A percentile compares a stretch with the other conserved stretches of the same genome.
These are phyloP conservation scores for Purpureocillium takamizusanense DNA, from an alignment of 2,329 filamentous ascomycete species.

Conservation along the genomic window DNA sequence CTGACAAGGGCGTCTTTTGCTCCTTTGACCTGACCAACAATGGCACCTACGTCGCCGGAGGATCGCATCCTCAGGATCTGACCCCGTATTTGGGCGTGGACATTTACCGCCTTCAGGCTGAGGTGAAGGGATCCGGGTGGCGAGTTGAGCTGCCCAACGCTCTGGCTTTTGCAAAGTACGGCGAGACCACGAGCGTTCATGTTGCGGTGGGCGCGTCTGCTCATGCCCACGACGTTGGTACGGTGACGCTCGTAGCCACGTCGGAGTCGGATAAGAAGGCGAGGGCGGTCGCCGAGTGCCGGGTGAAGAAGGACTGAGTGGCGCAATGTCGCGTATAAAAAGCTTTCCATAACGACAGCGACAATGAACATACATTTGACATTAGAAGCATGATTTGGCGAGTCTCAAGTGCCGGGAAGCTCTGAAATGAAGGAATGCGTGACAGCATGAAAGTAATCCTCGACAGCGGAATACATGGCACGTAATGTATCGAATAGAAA, in stretches of 20 bases:
- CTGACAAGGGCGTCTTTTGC: slow-evolving; percentile 29
- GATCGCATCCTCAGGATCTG: slow-evolving; percentile 22
- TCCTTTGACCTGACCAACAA: slow-evolving; percentile 38
- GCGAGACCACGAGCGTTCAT: slow-evolving; percentile 23
- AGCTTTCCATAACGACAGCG: too few species aligned
- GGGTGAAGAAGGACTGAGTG: slow-evolving; percentile 15
- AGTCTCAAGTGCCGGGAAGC: too few species aligned
- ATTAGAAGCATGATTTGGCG: too few species aligned
- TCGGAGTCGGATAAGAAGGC: slow-evolving; percentile 32
- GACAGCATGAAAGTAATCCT: too few species aligned
- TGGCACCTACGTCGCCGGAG: slow-evolving; percentile 21
- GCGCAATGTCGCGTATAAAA: too few species aligned
- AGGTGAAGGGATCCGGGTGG: slow-evolving; percentile 36
- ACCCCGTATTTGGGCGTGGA: slow-evolving; percentile 31
- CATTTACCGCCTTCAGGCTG: slow-evolving; percentile 36
- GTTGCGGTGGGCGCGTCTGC: slow-evolving; percentile 30
- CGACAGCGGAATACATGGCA: too few species aligned
- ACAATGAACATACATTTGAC: too few species aligned
- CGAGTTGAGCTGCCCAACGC: slow-evolving; percentile 30
- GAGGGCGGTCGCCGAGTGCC: slow-evolving; percentile 19
- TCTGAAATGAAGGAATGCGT: too few species aligned
- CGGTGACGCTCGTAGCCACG: slow-evolving; percentile 32
- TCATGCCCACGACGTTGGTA: slow-evolving; percentile 22
- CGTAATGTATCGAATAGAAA: too few species aligned
- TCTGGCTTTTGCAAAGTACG: slow-evolving; percentile 31